Evolutionary conservation across 805 yeast genomes (phyloP), one percentile per base, ranked within the genome.

Genomic region (Candida maris): DNA sequence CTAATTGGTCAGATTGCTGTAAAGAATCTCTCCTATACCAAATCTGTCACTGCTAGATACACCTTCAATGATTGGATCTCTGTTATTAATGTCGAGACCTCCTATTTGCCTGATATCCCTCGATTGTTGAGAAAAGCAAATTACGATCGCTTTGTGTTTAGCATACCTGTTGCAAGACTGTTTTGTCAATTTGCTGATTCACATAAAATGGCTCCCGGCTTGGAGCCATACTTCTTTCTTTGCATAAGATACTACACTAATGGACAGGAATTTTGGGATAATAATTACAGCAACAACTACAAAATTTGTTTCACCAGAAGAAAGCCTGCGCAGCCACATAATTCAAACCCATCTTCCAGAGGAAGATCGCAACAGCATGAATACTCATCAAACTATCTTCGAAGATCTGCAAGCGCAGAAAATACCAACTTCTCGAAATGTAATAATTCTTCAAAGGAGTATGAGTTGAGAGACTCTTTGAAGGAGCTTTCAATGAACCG

Each of bases 21-120:
- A 19, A 75, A 77, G 51, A 91, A 89, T 62, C 36, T 85, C 4
- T 68, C 81, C 8, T 89, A 68, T 59, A 71, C 76, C 23, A 89
- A 89, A 59, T 54, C 61, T 19, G 82, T 91, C 14, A 71, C 76
- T 12, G 71, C 85, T 12, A 69, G 88, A 37, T 89, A 86, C 61
- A 77, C 96, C 0, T 67, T 79, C 45, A 87, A 91, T 56, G 63
- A 70, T 50, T 89, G 97, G 97, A 65, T 64, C 28, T 80, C 94
- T 0, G 75, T 80, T 16, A 69, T 77, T 27, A 91, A 84, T 54
- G 73, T 81, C 21, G 78, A 77, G 27, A 83, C 89, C 4, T 46
- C 54, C 3, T 87, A 75, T 61, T 67, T 71, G 3, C 70, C 74
- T 3, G 86, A 81, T 41, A 52, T 70, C 1, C 78, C 81, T 5